Conservation (phyloP, 2,329 filamentous ascomycete genomes). For the Botrytis pseudocinerea region DNA sequence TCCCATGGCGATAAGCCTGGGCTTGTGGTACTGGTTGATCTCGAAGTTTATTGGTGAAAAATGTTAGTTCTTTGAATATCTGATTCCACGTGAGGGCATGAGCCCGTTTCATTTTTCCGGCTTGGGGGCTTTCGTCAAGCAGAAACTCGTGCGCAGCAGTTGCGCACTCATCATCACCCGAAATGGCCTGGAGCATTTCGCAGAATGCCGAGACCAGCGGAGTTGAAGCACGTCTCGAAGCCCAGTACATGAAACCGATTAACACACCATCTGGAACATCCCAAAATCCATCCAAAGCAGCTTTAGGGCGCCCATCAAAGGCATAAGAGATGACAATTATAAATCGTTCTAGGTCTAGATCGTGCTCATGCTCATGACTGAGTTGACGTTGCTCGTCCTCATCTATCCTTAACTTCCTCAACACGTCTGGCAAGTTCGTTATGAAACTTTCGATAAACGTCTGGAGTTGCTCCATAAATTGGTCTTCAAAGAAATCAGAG, state of each 20-base stretch:
- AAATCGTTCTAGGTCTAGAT: conserved; percentile 82
- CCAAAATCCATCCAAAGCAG: conserved; percentile 83
- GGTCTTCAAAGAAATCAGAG: conserved; percentile 68
- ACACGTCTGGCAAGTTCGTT: conserved; percentile 88
- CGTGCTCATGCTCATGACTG: conserved; percentile 64
- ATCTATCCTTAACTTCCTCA: conserved; percentile 80
- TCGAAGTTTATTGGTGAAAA: conserved; percentile 76
- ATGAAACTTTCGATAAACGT: conserved; percentile 90
- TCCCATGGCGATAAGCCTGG: conserved; percentile 57
- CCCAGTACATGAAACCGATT: conserved; percentile 94
- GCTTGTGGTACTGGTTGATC: conserved; percentile 65
- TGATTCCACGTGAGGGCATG: conserved; percentile 89
- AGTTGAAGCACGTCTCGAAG: conserved; percentile 90
- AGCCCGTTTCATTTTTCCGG: conserved; percentile 76
- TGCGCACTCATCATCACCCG: conserved; percentile 79
- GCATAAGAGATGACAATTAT: conserved; percentile 89
- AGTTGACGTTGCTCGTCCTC: conserved; percentile 84
- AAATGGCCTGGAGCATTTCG: conserved; percentile 89
- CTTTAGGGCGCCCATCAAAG: conserved; percentile 82
- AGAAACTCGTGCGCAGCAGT: conserved; percentile 85
- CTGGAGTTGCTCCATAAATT: conserved; percentile 80
- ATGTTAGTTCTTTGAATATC: conserved; percentile 85
- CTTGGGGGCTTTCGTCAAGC: conserved; percentile 76
- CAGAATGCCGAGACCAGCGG: conserved; percentile 96
- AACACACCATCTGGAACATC: conserved; percentile 88